Evolutionary conservation across 352 stramenopile genomes (phyloP), one percentile per base, ranked within the genome.

Genomic region (Globisporangium sylvaticum): DNA sequence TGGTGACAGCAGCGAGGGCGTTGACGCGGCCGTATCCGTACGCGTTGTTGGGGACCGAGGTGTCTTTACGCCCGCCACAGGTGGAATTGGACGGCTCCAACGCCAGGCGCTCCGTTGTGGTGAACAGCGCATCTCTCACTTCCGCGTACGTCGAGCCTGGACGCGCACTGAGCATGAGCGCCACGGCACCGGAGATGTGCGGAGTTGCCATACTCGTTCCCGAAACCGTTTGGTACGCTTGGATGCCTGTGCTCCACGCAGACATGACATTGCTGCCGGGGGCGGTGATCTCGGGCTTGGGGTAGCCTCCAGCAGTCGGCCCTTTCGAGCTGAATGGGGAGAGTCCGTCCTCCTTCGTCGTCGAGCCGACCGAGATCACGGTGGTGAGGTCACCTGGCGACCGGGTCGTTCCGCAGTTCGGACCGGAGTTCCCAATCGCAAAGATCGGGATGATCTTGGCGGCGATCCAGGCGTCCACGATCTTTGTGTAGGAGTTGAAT

Each of bases 371-470:
- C 0, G 12, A 32, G 37, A 74, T 64, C 14, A 66, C 71, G 15
- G 61, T 65, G 4, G 42, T 27, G 31, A 70, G 62, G 25, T 74
- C 64, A 15, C 61, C 67, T 20, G 71, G 71, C 10, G 34, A 65
- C 29, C 42, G 25, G 20, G 66, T 50, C 12, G 32, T 62, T n/a
- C 6, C 39, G 48, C 71, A 77, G 2, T 4, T 24, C 25, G 50
- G 32, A 14, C 62, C 63, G 9, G 20, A 32, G 46, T 77, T 77
- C n/a, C 67, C 71, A 22, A 55, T 72, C 4, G 67, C 64, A 14
- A 74, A 71, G 14, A 77, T 48, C 1, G 67, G 57, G 44, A 74
- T 58, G 54, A 74, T 77, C 44, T 64, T 64, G 22, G 71, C 71
- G 3, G 50, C 22, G 6, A 25, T 25, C 50, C 50, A 56, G 5